A percentile compares a stretch with the other conserved stretches of the same genome.
phyloP scores from a whole-genome alignment of 2,329 filamentous ascomycete species.

The Pseudohalonectria lignicola region DNA sequence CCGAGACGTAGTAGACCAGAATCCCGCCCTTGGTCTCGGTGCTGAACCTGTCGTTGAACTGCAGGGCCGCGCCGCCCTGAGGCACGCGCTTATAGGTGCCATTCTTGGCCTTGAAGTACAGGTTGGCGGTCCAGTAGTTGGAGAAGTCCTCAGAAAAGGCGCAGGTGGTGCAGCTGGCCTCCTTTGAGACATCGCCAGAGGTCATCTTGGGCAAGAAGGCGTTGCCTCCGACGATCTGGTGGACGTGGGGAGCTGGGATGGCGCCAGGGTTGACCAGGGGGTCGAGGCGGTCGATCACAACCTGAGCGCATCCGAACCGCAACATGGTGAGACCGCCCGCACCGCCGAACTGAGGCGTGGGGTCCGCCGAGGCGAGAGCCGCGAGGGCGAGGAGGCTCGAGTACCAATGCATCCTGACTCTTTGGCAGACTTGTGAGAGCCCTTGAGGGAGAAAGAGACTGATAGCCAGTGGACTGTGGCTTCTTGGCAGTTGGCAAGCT shows the following conservation, averaged over 20 bases:
- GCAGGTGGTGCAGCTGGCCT: constrained; percentile 25
- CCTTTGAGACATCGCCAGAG: constrained; percentile 12
- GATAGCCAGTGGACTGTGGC: too few species aligned
- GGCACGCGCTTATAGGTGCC: constrained; percentile 19
- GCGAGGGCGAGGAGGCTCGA: neutral
- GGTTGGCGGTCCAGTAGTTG: constrained; percentile 26
- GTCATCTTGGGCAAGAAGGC: constrained; percentile 16
- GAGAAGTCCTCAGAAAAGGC: constrained; percentile 25
- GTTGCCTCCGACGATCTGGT: constrained; percentile 12
- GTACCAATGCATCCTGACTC: too few species aligned
- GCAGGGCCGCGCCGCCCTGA: constrained; percentile 12
- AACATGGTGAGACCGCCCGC: constrained; percentile 6
- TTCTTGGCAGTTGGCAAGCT: too few species aligned
- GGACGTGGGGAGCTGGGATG: constrained; percentile 7
- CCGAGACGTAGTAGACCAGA: constrained; percentile 33
- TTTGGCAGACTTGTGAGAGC: too few species aligned
- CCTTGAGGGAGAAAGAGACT: too few species aligned
- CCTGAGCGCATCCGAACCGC: constrained; percentile 8
- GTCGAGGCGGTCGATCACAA: constrained; percentile 6
- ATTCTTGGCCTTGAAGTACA: constrained; percentile 23
- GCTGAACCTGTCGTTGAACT: constrained; percentile 28
- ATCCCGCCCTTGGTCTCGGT: constrained; percentile 29
- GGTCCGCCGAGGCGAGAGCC: constrained; percentile 3
- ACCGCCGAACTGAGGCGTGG: constrained; percentile 6
- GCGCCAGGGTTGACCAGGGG: constrained; percentile 9